Conservation (phyloP, 2,329 filamentous ascomycete species). For the Stagonosporopsis rhizophila region DNA sequence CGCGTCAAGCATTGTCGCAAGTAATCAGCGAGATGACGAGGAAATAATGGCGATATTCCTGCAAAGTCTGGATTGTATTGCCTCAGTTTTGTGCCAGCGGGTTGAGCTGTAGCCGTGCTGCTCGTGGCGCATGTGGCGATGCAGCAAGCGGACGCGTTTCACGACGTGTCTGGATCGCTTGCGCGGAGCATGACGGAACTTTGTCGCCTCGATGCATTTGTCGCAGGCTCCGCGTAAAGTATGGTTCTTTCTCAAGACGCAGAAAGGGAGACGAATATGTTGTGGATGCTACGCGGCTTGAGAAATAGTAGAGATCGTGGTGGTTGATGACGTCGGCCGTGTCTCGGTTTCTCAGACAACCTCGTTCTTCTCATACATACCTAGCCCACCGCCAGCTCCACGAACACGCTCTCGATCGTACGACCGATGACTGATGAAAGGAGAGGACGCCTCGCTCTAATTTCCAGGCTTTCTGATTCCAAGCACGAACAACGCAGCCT, state of each 20-base stretch:
- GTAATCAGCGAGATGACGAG: neutral
- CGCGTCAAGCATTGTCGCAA: neutral
- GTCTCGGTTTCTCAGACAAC: neutral
- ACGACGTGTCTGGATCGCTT: conserved; percentile 5
- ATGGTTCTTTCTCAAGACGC: neutral
- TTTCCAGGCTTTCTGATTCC: too few species aligned
- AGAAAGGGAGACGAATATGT: neutral
- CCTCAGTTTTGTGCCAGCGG: neutral
- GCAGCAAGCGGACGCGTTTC: conserved; percentile 5
- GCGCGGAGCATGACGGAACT: neutral
- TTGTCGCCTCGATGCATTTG: neutral
- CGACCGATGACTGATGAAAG: too few species aligned
- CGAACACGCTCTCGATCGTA: neutral
- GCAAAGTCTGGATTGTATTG: neutral
- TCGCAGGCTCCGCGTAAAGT: too few species aligned
- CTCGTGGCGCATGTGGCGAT: conserved; percentile 2
- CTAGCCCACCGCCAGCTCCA: neutral
- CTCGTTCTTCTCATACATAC: neutral
- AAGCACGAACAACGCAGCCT: too few species aligned
- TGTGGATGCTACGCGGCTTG: neutral
- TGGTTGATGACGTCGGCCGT: neutral
- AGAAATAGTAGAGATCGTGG: neutral
- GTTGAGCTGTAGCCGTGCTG: neutral
- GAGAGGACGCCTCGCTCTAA: too few species aligned
- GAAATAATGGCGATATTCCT: neutral